phyloP scores from a whole-genome alignment of 805 yeast genomes.

The Zygosaccharomyces rouxii region DNA sequence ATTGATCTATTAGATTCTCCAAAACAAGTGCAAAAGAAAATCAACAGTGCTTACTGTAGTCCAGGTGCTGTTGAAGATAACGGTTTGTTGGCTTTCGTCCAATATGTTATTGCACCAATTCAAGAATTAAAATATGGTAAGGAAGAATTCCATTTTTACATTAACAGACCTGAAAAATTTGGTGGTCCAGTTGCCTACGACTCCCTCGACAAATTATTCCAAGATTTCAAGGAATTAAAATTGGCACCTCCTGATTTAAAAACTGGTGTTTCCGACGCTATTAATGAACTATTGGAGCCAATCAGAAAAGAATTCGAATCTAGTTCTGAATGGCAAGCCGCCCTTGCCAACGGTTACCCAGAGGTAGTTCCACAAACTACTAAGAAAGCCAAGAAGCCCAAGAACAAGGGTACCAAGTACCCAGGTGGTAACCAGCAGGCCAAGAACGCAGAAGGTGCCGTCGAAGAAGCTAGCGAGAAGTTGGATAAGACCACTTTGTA shows the following conservation, averaged over 20 bases:
- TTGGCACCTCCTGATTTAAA: conserved; percentile 93
- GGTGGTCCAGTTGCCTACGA: conserved; percentile 85
- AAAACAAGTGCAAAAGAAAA: conserved; percentile 81
- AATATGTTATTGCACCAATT: conserved; percentile 81
- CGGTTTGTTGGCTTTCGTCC: conserved; percentile 82
- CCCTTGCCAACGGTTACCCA: conserved; percentile 80
- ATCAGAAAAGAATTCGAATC: conserved; percentile 63
- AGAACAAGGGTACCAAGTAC: conserved; percentile 85
- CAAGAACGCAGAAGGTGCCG: conserved; percentile 27
- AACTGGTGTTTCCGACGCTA: conserved; percentile 82
- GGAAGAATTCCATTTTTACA: conserved; percentile 58
- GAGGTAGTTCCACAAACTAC: conserved; percentile 55
- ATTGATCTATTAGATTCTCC: conserved; percentile 91
- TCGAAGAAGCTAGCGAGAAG: conserved; percentile 26
- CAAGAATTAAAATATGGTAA: conserved; percentile 65
- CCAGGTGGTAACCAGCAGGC: conserved; percentile 54
- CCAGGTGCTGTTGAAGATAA: conserved; percentile 91
- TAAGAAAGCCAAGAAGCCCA: conserved; percentile 69
- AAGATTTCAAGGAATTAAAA: conserved; percentile 66
- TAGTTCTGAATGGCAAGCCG: conserved; percentile 68
- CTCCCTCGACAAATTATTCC: conserved; percentile 62
- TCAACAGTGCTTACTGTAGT: conserved; percentile 88
- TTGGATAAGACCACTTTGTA: conserved; percentile 21
- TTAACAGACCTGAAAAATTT: conserved; percentile 92
- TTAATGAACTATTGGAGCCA: conserved; percentile 78